Conservation (phyloP, 1,284 basidiomycete genomes). For the Trichosporon sp. region DNA sequence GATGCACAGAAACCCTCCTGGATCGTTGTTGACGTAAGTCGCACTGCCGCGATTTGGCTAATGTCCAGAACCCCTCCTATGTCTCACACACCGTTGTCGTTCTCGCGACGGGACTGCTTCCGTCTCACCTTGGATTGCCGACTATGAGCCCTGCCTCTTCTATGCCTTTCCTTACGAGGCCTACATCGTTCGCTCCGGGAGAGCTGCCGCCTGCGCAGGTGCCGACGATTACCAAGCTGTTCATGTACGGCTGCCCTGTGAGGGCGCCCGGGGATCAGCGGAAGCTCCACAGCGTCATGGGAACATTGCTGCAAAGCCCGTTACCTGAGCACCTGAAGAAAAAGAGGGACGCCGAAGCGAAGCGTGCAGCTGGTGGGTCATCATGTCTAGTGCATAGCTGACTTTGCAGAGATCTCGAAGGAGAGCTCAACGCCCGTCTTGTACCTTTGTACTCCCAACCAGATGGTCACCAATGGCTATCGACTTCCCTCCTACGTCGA, state of each 20-base stretch:
- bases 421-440: constrained; percentile 52
- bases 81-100: constrained; percentile 72
- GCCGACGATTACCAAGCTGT: constrained; percentile 72
- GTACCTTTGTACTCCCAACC: constrained; percentile 68
- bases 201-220: constrained; percentile 45
- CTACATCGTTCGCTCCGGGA: constrained; percentile 28
- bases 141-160: constrained; percentile 57
- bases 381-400: not conserved
- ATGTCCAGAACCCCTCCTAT: constrained; percentile 59
- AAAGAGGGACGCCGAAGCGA: constrained; percentile 57
- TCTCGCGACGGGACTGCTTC: constrained; percentile 73
- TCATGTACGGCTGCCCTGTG: constrained; percentile 84
- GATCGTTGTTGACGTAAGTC: constrained; percentile 69
- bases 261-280: constrained; percentile 78
- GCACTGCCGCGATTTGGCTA: not conserved
- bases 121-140: constrained; percentile 59
- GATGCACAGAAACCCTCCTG: constrained; percentile 75
- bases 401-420: constrained; percentile 6
- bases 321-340: constrained; percentile 62
- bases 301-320: constrained; percentile 71
- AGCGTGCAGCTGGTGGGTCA: constrained; percentile 29
- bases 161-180: constrained; percentile 58
- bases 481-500: constrained; percentile 72
- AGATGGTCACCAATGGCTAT: constrained; percentile 88
- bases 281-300: constrained; percentile 77